Evolutionary conservation across 2,329 filamentous ascomycete genomes (phyloP), one percentile per base, ranked within the genome.

Genomic region (Hypoxylon sp.): DNA sequence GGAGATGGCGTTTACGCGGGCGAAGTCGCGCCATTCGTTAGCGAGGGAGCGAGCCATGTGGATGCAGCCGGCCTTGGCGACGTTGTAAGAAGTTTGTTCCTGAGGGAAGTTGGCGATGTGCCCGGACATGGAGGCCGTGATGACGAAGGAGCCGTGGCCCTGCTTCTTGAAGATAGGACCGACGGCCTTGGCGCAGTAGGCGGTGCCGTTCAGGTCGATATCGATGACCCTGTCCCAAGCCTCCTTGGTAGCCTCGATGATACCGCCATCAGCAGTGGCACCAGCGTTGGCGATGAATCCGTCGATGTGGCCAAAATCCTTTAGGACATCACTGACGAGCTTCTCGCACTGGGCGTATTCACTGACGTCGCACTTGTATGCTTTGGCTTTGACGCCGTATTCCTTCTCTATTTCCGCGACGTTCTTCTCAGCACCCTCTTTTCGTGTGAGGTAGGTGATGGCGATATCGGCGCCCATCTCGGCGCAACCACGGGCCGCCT

Each of bases 281-380:
- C 87, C 90, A 40, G 85, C 89, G 78, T 93, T 93, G 72, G 91
- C 91, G 56, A 93, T 85, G 71, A 93, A 92, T 65, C 89, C 86
- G 69, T 93, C 91, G 61, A 93, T 87, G 50, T 88, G 87, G 72
- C 89, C 89, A 75, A 93, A 94, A 75, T 94, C 91, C 70, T 82
- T 80, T 75, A 91, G 84, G 69, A 93, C 88, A 32, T 93, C 87
- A 60, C 81, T 80, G 60, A 89, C 80, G 69, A 87, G 82, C 46
- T 80, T 76, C 75, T 87, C 79, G 58, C 88, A 83, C 8, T 83
- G 78, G 12, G 78, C 72, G 70, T 81, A 85, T 64, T 87, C 80
- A 57, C 80, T 83, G n/a, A 87, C 79, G 73, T 89, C 84, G 69
- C 86, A 82, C 78, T 86, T 81, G 79, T 88, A 88, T 38, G 84